phyloP scores from a whole-genome alignment of 1,284 basidiomycete genomes.

The Heterobasidion occidentale region DNA sequence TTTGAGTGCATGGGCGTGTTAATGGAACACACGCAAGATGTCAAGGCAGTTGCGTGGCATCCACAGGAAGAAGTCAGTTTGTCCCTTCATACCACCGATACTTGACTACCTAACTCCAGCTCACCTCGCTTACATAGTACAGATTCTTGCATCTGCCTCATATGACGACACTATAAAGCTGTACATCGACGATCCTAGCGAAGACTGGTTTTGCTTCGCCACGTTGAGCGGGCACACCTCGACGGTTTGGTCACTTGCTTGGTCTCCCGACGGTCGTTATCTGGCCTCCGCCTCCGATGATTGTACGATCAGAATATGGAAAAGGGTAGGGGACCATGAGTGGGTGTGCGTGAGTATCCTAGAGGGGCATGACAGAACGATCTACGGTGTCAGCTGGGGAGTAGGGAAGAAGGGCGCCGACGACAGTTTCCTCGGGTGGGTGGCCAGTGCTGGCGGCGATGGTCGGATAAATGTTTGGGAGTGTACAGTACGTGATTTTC shows the following conservation, averaged over 20 bases:
- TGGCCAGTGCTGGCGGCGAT: slow-evolving; percentile 72
- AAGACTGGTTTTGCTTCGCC: slow-evolving; percentile 90
- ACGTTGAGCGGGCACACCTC: slow-evolving; percentile 77
- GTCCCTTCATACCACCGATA: background rate
- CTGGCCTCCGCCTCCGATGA: slow-evolving; percentile 85
- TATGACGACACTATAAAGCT: slow-evolving; percentile 97
- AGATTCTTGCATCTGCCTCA: slow-evolving; percentile 94
- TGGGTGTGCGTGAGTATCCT: slow-evolving; percentile 54
- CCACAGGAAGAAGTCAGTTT: slow-evolving; percentile 81
- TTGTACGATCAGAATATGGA: slow-evolving; percentile 66
- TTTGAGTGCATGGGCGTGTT: slow-evolving; percentile 94
- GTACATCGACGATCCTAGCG: slow-evolving; percentile 88
- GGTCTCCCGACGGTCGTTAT: slow-evolving; percentile 76
- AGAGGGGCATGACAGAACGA: slow-evolving; percentile 59
- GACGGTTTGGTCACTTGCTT: slow-evolving; percentile 89
- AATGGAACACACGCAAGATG: slow-evolving; percentile 97
- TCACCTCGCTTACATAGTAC: slow-evolving; percentile 18
- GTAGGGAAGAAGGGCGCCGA: slow-evolving; percentile 17
- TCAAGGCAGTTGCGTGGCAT: slow-evolving; percentile 95
- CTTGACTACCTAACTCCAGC: background rate
- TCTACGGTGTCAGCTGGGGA: slow-evolving; percentile 81
- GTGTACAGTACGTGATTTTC: slow-evolving; percentile 25
- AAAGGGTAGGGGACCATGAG: slow-evolving; percentile 42
- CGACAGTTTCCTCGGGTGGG: slow-evolving; percentile 49
- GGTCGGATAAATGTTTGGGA: slow-evolving; percentile 73